These are phyloP conservation scores for Pseudogymnoascus sp. DNA, from an alignment of 2,329 filamentous ascomycete species.

Conservation along the genomic window DNA sequence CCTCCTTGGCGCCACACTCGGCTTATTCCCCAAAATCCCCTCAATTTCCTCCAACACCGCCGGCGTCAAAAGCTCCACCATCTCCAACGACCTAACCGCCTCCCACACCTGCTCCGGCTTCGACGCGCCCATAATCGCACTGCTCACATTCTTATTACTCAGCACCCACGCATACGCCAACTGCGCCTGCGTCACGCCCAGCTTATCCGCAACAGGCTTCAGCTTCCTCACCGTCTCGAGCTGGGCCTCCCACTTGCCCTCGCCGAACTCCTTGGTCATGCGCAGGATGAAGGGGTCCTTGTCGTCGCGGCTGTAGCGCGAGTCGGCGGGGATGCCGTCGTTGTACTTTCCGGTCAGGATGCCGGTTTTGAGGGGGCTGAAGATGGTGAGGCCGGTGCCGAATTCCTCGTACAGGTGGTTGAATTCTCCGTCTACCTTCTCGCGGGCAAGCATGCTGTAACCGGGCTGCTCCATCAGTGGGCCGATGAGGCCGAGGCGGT, in stretches of 20 bases:
- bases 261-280: constrained; percentile 36
- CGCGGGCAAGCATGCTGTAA: constrained; percentile 56
- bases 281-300: constrained; percentile 43
- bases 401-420: constrained; percentile 52
- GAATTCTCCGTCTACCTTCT: constrained; percentile 59
- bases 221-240: constrained; percentile 54
- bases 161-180: constrained; percentile 58
- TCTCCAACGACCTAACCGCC: constrained; percentile 46
- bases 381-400: constrained; percentile 56
- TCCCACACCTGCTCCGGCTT: constrained; percentile 52
- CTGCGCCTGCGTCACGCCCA: constrained; percentile 46
- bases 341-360: constrained; percentile 63
- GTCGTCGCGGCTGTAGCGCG: constrained; percentile 48
- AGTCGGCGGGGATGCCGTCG: constrained; percentile 52
- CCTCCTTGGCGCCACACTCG: constrained; percentile 31
- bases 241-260: constrained; percentile 46
- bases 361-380: constrained; percentile 52
- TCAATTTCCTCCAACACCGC: constrained; percentile 56
- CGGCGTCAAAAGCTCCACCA: constrained; percentile 49
- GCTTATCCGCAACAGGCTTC: constrained; percentile 55
- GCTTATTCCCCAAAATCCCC: constrained; percentile 51
- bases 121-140: constrained; percentile 55
- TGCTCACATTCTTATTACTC: constrained; percentile 54
- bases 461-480: constrained; percentile 60
- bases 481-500: constrained; percentile 53